Conservation (phyloP, 2,329 filamentous ascomycete species). For the Colletotrichum karsti region DNA sequence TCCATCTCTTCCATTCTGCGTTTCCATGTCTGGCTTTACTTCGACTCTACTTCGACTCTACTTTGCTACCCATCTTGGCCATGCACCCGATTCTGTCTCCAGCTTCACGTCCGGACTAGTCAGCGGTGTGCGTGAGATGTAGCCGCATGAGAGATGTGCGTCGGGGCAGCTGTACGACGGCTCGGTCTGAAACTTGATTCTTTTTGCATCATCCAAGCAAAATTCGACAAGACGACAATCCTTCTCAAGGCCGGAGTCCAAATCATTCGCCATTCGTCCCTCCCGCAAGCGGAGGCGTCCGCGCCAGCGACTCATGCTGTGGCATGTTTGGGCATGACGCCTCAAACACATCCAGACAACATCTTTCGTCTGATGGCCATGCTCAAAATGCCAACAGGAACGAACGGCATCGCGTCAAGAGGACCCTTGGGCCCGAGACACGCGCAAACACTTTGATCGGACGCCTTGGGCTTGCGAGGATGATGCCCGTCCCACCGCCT, state of each 20-base stretch:
- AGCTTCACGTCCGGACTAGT: neutral
- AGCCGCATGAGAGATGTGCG: constrained; percentile 20
- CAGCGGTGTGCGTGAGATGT: neutral
- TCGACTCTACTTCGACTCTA: neutral
- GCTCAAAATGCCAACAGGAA: neutral
- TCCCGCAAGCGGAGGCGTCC: neutral
- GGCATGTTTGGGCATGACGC: neutral
- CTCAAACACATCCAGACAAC: constrained; percentile 6
- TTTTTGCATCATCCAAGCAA: constrained; percentile 6
- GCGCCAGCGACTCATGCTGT: constrained; percentile 6
- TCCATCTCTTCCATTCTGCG: neutral
- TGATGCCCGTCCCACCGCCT: constrained; percentile 23
- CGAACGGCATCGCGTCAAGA: neutral
- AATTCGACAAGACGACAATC: neutral
- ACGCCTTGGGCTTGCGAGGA: constrained; percentile 1
- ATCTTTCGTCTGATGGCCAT: constrained; percentile 11
- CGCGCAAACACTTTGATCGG: neutral
- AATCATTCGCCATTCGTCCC: neutral
- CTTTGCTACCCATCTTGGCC: neutral
- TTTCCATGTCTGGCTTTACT: neutral
- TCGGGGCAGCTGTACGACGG: constrained; percentile 5
- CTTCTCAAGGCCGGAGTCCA: neutral
- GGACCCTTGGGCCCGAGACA: constrained; percentile 11
- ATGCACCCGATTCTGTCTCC: neutral
- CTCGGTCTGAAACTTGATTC: constrained; percentile 17